Percentiles rank a stretch among this genome's conserved stretches.
phyloP scores from a whole-genome alignment of 2,329 filamentous ascomycete species.

The Colletotrichum sp. region DNA sequence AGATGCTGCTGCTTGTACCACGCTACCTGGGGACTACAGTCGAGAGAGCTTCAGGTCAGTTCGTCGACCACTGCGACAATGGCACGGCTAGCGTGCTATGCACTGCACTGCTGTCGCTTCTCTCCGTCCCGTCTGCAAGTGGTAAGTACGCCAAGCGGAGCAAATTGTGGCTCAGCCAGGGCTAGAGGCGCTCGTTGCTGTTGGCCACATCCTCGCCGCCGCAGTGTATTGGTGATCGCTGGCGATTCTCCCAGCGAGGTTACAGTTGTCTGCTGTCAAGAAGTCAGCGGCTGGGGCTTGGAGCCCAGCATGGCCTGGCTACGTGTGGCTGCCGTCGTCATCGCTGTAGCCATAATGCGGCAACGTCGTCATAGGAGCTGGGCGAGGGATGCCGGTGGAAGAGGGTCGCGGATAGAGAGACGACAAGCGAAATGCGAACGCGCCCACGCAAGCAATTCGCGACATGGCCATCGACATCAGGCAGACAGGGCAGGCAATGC shows the following conservation, averaged over 20 bases:
- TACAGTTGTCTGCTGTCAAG: neutral
- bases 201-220: neutral
- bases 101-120: neutral
- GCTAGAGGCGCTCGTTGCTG: neutral
- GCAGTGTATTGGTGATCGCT: neutral
- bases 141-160: conserved; percentile 10
- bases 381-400: neutral
- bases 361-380: neutral
- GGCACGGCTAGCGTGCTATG: neutral
- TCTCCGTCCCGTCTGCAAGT: neutral
- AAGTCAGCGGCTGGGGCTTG: neutral
- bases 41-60: neutral
- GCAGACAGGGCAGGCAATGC: neutral
- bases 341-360: neutral
- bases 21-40: neutral
- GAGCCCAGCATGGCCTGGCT: neutral
- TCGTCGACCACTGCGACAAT: neutral
- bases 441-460: neutral
- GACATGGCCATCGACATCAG: neutral
- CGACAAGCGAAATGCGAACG: neutral
- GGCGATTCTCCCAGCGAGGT: neutral
- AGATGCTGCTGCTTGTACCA: neutral
- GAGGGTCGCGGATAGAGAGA: neutral
- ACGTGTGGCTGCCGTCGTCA: conserved; percentile 16
- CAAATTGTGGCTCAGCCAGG: conserved; percentile 6